Conservation (phyloP, 108 stramenopile species). For the Skeletonema marinoi region DNA sequence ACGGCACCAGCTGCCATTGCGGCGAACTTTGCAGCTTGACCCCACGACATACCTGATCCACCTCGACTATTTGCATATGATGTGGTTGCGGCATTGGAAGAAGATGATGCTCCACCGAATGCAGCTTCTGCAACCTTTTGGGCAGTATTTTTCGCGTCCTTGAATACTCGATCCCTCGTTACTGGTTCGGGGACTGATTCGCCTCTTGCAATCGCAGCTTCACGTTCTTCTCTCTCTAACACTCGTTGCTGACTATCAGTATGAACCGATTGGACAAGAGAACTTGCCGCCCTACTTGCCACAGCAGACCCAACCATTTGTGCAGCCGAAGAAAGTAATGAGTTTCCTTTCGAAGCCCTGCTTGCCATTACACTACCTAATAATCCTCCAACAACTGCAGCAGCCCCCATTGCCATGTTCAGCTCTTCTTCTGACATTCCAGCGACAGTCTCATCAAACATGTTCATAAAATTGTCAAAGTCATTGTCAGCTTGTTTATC, state of each 20-base stretch:
- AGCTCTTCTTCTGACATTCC: slow-evolving; percentile 75
- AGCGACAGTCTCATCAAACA: slow-evolving; percentile 69
- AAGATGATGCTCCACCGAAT: not conserved
- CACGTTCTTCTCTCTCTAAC: slow-evolving; percentile 51
- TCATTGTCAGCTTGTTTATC: slow-evolving; percentile 17
- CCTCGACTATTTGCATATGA: not conserved
- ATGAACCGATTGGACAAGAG: slow-evolving; percentile 54
- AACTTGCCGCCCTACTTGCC: slow-evolving; percentile 58
- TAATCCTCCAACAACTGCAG: slow-evolving; percentile 58
- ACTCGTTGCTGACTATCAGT: slow-evolving; percentile 60
- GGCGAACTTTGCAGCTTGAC: slow-evolving; percentile 11
- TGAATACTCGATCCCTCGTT: slow-evolving; percentile 11
- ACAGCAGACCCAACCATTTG: slow-evolving; percentile 61
- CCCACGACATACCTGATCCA: slow-evolving; percentile 12
- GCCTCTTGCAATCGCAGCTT: slow-evolving; percentile 53
- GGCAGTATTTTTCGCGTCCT: not conserved
- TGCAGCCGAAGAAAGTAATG: slow-evolving; percentile 56
- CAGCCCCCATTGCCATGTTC: slow-evolving; percentile 60
- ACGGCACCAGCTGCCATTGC: not conserved
- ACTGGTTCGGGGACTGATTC: slow-evolving; percentile 54
- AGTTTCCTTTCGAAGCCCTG: slow-evolving; percentile 24
- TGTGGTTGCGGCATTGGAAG: not conserved
- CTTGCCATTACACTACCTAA: slow-evolving; percentile 59
- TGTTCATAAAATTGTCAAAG: slow-evolving; percentile 62
- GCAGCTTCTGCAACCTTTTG: slow-evolving; percentile 3